Evolutionary conservation across 208 protist genomes (phyloP).

Genomic region (Trypanosomatidae sp.): DNA sequence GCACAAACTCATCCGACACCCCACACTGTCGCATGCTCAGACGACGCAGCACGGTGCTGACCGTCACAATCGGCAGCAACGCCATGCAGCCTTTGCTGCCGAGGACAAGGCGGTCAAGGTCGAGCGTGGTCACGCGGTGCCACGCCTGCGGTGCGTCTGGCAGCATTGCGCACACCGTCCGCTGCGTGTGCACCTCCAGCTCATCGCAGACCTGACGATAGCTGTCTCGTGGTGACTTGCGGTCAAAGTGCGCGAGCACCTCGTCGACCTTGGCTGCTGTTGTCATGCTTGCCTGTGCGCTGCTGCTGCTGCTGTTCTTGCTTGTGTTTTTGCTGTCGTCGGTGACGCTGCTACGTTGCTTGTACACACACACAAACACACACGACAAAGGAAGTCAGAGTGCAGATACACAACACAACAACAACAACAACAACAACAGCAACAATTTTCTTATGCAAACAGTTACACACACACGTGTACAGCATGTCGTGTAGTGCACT

Average conservation of each 20-base stretch:
- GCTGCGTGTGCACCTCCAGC: slow-evolving; percentile 45
- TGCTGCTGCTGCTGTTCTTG: too few relatives aligned
- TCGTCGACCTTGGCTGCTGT: slow-evolving; percentile 57
- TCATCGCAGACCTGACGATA: slow-evolving; percentile 73
- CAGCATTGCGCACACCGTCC: slow-evolving; percentile 25
- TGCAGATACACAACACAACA: too few relatives aligned
- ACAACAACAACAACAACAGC: too few relatives aligned
- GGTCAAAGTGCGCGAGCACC: slow-evolving; percentile 49
- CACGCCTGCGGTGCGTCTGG: slow-evolving; percentile 45
- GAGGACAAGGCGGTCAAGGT: slow-evolving; percentile 28
- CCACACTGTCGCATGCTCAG: slow-evolving; percentile 40
- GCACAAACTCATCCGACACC: slow-evolving; percentile 58
- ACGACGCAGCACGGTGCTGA: slow-evolving; percentile 54
- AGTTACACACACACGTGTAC: too few relatives aligned
- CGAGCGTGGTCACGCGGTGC: slow-evolving; percentile 51
- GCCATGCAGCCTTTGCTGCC: slow-evolving; percentile 69
- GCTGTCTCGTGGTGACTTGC: slow-evolving; percentile 58
- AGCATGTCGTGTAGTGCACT: too few relatives aligned
- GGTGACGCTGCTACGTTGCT: too few relatives aligned
- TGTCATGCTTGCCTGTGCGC: too few relatives aligned
- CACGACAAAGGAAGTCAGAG: too few relatives aligned
- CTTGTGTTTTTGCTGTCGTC: too few relatives aligned
- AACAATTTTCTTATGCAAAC: too few relatives aligned
- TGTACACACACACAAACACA: too few relatives aligned
- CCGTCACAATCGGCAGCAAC: slow-evolving; percentile 52